These are phyloP conservation scores for Cyclostephanos tholiformis DNA, from an alignment of 108 stramenopile species.

Conservation along the genomic window DNA sequence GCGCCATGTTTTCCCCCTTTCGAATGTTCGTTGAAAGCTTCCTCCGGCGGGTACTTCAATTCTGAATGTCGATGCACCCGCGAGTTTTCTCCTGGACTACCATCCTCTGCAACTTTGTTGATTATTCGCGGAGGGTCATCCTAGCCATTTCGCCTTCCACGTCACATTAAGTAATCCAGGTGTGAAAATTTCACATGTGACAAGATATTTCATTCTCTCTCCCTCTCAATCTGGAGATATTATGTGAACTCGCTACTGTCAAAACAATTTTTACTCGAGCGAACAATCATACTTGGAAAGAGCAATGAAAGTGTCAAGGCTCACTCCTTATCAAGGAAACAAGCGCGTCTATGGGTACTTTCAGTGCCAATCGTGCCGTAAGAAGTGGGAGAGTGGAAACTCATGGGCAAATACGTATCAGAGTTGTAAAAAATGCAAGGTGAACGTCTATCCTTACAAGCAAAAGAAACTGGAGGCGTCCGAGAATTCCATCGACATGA, in stretches of 20 bases:
- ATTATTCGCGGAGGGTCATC: not conserved
- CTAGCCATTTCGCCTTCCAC: not conserved
- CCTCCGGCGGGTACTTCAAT: not conserved
- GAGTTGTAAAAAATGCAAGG: not conserved
- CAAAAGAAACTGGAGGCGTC: not conserved
- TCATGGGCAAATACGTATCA: slow-evolving; percentile 1
- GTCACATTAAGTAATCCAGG: no score
- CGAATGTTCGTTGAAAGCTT: not conserved
- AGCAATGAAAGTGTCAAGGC: not conserved
- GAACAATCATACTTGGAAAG: not conserved
- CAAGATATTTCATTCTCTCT: no score
- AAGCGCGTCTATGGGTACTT: slow-evolving; percentile 2
- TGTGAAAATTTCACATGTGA: no score
- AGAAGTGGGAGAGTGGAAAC: slow-evolving; percentile 6
- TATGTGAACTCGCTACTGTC: not conserved
- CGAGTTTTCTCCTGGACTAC: not conserved
- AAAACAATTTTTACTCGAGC: not conserved
- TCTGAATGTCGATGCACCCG: not conserved
- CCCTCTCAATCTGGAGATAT: not conserved
- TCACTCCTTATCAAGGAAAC: slow-evolving; percentile 3
- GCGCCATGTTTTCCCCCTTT: no score
- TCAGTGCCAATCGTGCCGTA: not conserved
- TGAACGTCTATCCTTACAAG: slow-evolving; percentile 5
- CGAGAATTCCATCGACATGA: not conserved
- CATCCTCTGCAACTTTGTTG: not conserved